Evolutionary conservation across 345 rosid species (phyloP), one percentile per base, ranked within the genome.

Genomic region (Rubroshorea leprosula): DNA sequence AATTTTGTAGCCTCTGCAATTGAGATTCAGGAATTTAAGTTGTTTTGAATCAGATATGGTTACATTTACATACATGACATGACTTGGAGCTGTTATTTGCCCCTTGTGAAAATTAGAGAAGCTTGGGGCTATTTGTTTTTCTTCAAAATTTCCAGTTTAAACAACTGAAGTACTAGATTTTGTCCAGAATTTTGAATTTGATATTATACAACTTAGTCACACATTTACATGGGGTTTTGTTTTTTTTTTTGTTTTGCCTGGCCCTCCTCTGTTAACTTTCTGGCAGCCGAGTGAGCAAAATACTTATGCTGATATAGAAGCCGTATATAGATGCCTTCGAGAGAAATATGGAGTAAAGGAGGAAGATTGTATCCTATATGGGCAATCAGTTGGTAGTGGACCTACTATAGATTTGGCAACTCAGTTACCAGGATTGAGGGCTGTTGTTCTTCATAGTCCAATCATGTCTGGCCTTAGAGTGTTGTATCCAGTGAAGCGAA

Each of bases 391-490:
- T 35, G 96, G 96, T 47, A 91, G 96, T 61, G 98, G 98, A 20
- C 96, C 98, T 31, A 86, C 96, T 63, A 76, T 89, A 63, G 95
- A 92, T 58, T 64, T 92, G 64, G 93, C 98, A 68, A 67, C 83
- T 39, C 76, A 74, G 41, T 83, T 92, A 62, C 81, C 77, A 1
- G 80, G 74, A 38, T 63, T 89, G 49, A 80, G 96, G 70, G 95
- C 98, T 0, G 98, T 92, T 63, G 88, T 92, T 74, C 95, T 92
- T 50, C 98, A 92, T 72, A 92, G 96, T 64, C 90, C 98, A 0
- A 89, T 92, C 67, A 70, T 86, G 25, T 89, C 98, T 14, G 95
- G 98, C 56, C 82, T 89, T 35, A 80, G 98, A 53, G 98, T 92
- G 55, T 75, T 92, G 87, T 89, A 84, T 67, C 92, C 98, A 2